These are phyloP conservation scores for Aureobasidium sp. DNA, from an alignment of 2,329 filamentous ascomycete genomes.

Conservation along the genomic window DNA sequence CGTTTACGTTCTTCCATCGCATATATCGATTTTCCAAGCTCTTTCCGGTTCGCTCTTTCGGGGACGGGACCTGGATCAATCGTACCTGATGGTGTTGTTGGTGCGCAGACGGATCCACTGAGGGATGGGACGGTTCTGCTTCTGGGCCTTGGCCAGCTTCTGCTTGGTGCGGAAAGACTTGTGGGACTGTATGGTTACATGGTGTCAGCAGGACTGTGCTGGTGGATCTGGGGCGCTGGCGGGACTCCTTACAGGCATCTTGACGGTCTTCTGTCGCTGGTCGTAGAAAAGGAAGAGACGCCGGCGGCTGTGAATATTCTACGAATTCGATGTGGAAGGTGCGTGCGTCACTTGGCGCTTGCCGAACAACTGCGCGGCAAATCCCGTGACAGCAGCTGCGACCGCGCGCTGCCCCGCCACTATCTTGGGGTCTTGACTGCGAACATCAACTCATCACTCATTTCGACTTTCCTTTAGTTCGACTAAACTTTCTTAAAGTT, in stretches of 20 bases:
- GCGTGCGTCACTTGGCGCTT: slow-evolving; percentile 13
- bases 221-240: neutral
- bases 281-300: slow-evolving; percentile 7
- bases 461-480: neutral
- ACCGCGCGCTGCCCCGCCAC: neutral
- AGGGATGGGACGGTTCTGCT: slow-evolving; percentile 99
- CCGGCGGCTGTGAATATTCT: slow-evolving; percentile 3
- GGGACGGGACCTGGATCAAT: slow-evolving; percentile 21
- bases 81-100: slow-evolving; percentile 98
- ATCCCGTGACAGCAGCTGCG: slow-evolving; percentile 1
- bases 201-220: neutral
- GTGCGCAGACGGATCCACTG: slow-evolving; percentile 99
- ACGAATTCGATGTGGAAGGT: slow-evolving; percentile 6
- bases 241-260: slow-evolving; percentile 20
- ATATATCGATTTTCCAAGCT: neutral
- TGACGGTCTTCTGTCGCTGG: slow-evolving; percentile 18
- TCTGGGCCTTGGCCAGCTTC: slow-evolving; percentile 99
- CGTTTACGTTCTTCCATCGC: neutral
- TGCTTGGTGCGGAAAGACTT: slow-evolving; percentile 99
- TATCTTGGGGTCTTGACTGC: neutral
- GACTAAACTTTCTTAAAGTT: neutral
- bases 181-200: slow-evolving; percentile 65
- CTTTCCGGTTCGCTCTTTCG: neutral
- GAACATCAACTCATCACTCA: neutral
- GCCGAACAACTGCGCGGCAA: slow-evolving; percentile 7